phyloP scores from a whole-genome alignment of 2,329 filamentous ascomycete genomes.

The Talaromyces sp. region DNA sequence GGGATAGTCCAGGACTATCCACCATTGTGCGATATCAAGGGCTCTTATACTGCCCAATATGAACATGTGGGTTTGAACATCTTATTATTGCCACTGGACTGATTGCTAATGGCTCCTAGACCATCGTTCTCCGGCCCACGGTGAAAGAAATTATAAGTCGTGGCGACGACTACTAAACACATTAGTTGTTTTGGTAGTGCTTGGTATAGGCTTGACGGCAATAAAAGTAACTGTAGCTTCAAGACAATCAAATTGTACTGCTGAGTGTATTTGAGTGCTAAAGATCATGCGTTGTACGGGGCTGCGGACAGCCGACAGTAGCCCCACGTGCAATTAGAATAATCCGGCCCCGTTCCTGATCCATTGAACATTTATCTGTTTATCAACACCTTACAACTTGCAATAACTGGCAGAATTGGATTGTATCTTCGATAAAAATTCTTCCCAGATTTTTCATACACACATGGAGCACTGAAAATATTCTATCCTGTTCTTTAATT shows the following conservation, averaged over 20 bases:
- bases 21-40: slow-evolving; percentile 85
- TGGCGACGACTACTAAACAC: slow-evolving; percentile 72
- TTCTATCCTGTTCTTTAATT: neutral
- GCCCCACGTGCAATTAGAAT: slow-evolving; percentile 37
- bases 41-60: slow-evolving; percentile 89
- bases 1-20: slow-evolving; percentile 90
- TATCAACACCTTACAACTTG: neutral
- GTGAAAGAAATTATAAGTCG: slow-evolving; percentile 86
- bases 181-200: slow-evolving; percentile 7
- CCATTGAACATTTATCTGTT: slow-evolving; percentile 4
- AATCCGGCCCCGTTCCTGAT: slow-evolving; percentile 24
- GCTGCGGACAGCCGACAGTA: slow-evolving; percentile 17
- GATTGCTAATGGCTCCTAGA: slow-evolving; percentile 45
- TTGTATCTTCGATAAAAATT: neutral
- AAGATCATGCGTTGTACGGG: neutral
- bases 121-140: slow-evolving; percentile 71
- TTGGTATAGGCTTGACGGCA: slow-evolving; percentile 7
- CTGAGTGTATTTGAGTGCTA: neutral
- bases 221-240: slow-evolving; percentile 3
- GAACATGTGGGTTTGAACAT: slow-evolving; percentile 70
- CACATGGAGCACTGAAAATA: neutral
- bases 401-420: neutral
- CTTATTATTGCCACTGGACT: neutral
- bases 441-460: neutral
- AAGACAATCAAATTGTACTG: slow-evolving; percentile 3